These are phyloP conservation scores for Salix viminalis DNA, from an alignment of 345 rosid genomes.

Conservation along the genomic window DNA sequence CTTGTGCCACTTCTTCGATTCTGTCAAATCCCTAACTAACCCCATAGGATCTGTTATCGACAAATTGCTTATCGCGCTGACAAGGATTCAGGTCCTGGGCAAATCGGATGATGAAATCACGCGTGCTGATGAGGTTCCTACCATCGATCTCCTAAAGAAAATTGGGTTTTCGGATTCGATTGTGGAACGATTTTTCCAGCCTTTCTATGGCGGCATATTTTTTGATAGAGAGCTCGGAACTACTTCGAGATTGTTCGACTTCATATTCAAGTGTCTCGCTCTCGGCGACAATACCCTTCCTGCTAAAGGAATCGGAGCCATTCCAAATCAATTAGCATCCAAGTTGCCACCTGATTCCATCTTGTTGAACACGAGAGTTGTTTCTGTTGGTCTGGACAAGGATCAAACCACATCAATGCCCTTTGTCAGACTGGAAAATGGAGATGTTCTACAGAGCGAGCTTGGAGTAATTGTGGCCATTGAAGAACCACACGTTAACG, in stretches of 20 bases:
- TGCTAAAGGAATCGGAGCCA: conserved; percentile 69
- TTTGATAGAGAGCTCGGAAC: conserved; percentile 76
- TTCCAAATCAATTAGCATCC: conserved; percentile 56
- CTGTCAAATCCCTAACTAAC: conserved; percentile 56
- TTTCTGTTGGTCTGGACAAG: conserved; percentile 38
- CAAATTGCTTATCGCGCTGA: conserved; percentile 67
- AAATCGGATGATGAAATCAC: conserved; percentile 57
- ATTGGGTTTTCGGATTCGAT: conserved; percentile 71
- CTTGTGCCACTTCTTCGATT: conserved; percentile 64
- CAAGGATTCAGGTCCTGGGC: conserved; percentile 50
- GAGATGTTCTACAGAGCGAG: conserved; percentile 46
- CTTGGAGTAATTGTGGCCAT: conserved; percentile 74
- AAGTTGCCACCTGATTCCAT: conserved; percentile 55
- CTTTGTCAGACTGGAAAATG: conserved; percentile 46
- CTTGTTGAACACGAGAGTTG: conserved; percentile 48
- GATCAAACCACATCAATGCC: conserved; percentile 23
- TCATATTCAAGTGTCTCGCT: conserved; percentile 82
- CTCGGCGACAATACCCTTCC: conserved; percentile 90
- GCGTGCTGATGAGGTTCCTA: conserved; percentile 43
- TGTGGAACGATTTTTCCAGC: conserved; percentile 57
- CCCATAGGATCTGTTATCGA: conserved; percentile 76
- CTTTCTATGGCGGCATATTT: conserved; percentile 89
- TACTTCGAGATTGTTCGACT: conserved; percentile 74
- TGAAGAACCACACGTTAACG: conserved; percentile 59
- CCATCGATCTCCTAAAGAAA: conserved; percentile 43